Evolutionary conservation across 2,329 filamentous ascomycete genomes (phyloP).

Genomic region (Aspergillus sp.): DNA sequence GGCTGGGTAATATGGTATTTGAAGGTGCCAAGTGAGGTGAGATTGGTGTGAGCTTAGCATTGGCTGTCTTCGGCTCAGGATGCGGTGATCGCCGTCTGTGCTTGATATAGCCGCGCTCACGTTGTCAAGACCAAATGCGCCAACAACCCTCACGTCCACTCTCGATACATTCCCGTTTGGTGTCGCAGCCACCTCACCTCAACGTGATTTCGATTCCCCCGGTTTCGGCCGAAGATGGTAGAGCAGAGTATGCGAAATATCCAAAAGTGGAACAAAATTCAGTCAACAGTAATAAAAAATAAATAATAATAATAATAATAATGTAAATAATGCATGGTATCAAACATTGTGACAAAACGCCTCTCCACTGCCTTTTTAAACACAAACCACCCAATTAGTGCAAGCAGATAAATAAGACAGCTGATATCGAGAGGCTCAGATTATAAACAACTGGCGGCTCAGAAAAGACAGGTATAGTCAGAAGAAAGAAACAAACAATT

Average conservation of each 20-base stretch:
- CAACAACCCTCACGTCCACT: background rate
- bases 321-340: conserved; percentile 21
- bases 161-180: background rate
- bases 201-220: background rate
- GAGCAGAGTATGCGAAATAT: background rate
- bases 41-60: background rate
- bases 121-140: background rate
- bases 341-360: conserved; percentile 18
- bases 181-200: background rate
- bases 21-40: background rate
- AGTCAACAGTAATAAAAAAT: background rate
- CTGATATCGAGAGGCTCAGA: conserved; percentile 1
- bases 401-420: conserved; percentile 3
- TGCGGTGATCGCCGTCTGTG: conserved; percentile 1
- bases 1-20: no score
- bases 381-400: conserved; percentile 4
- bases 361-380: conserved; percentile 21
- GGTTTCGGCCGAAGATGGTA: background rate
- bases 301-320: no score
- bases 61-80: background rate
- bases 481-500: background rate
- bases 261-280: background rate
- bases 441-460: background rate
- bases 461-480: conserved; percentile 1
- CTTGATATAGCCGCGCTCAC: conserved; percentile 2